phyloP scores from a whole-genome alignment of 176 grass and related monocot species.

The Olyra latifolia region DNA sequence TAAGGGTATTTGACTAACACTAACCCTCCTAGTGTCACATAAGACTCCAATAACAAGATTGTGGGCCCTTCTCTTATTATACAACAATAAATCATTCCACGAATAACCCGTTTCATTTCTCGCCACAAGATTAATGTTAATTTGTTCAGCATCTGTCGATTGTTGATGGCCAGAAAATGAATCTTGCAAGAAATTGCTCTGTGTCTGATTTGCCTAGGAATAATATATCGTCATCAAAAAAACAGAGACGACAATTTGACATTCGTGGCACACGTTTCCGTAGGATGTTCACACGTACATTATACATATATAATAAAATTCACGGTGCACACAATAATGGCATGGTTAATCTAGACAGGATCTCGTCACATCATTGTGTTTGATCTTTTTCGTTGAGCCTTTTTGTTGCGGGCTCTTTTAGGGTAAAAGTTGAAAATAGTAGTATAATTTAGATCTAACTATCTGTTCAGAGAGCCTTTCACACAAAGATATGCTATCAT shows the following conservation, averaged over 20 bases:
- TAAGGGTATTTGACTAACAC: constrained; percentile 14
- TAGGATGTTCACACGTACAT: background rate
- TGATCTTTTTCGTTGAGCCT: background rate
- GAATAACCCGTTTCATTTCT: background rate
- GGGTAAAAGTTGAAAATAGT: too few species aligned
- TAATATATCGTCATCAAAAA: background rate
- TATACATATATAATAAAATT: background rate
- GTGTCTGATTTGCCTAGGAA: background rate
- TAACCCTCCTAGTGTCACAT: background rate
- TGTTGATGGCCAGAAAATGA: background rate
- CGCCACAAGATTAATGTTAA: background rate
- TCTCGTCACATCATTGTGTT: background rate
- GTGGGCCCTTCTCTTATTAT: background rate
- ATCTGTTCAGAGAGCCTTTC: too few species aligned
- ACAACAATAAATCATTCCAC: background rate
- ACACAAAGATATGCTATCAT: too few species aligned
- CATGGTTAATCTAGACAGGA: background rate
- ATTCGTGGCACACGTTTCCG: background rate
- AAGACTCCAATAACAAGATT: too few species aligned
- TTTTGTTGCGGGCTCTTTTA: background rate
- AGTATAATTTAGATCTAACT: too few species aligned
- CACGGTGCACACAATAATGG: background rate
- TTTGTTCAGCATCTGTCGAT: background rate
- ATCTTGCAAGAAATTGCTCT: background rate
- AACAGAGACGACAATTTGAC: background rate